These are phyloP conservation scores for Apiospora sp. DNA, from an alignment of 2,329 filamentous ascomycete species.

Conservation along the genomic window DNA sequence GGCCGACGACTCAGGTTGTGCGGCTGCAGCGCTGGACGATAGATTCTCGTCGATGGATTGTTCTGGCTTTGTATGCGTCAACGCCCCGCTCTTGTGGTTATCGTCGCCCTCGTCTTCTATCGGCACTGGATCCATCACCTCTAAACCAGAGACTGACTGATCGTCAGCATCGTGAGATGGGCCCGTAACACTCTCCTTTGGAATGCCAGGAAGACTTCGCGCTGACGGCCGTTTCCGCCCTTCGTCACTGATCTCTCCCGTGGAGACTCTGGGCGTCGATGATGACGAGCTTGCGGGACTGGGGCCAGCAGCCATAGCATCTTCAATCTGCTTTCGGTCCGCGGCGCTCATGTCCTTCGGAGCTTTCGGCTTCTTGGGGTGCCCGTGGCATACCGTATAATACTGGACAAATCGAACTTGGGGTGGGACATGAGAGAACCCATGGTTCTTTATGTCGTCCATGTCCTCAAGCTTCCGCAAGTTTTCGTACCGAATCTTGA, in stretches of 20 bases:
- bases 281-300: not conserved
- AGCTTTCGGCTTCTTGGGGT: conserved; percentile 60
- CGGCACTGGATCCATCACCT: conserved; percentile 38
- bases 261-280: not conserved
- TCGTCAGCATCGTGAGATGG: conserved; percentile 29
- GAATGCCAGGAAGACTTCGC: conserved; percentile 2
- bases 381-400: conserved; percentile 84
- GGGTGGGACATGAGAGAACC: conserved; percentile 48
- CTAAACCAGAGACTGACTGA: conserved; percentile 32
- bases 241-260: not conserved
- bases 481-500: conserved; percentile 74
- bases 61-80: not conserved
- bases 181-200: conserved; percentile 8
- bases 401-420: conserved; percentile 87
- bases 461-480: conserved; percentile 77
- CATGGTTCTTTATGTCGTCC: conserved; percentile 57
- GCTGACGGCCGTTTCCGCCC: conserved; percentile 1
- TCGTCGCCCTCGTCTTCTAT: conserved; percentile 35
- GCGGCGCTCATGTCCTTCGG: conserved; percentile 29
- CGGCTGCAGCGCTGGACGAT: not conserved
- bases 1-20: not conserved
- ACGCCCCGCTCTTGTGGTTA: not conserved
- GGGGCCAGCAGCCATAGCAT: not conserved
- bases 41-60: not conserved
- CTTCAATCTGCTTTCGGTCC: conserved; percentile 1